Evolutionary conservation across 352 stramenopile species (phyloP), one percentile per base, ranked within the genome.

Genomic region (Globisporangium nunn): DNA sequence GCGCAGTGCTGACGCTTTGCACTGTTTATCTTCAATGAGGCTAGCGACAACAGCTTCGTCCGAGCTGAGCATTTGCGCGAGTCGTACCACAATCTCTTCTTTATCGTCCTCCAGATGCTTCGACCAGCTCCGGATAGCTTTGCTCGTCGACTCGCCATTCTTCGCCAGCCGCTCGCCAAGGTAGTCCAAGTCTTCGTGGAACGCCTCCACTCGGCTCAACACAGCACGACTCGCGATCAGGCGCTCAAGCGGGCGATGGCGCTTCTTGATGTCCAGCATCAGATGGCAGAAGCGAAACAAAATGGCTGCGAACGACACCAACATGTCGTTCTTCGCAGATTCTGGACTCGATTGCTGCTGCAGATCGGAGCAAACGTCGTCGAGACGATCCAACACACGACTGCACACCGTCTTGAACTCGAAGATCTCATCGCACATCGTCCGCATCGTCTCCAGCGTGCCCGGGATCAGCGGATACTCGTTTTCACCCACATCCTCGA

Each of bases 191-290:
- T 48, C 43, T 29, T 48, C 43, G 4, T 29, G 43, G 17, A 48
- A 23, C 4, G 18, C 43, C n/a, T 23, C 6, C n/a, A 48, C 23
- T 23, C 30, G 29, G 43, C 43, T 30, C 4, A 3, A 17, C n/a
- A 48, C 30, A 5, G 43, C 2, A 12, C 43, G 43, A 30, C n/a
- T 48, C 5, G n/a, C 43, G 23, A 30, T 30, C 17, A 48, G 14
- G 30, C 54, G 23, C 2, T 14, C 15, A 0, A 33, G 45, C 0
- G 35, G 23, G 2, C 8, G 5, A 7, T 7, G 4, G 1, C 37
- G 54, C 33, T 54, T 52, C 35, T 49, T 10, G 8, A 60, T 35
- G 12, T 46, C 3, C 29, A 60, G 48, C 31, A 54, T 31, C 49
- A 54, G 49, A 17, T 33, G 41, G 14, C 17, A 31, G 6, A 54